Evolutionary conservation across 305 asterid species (phyloP).

Genomic region (Fraxinus platypoda): DNA sequence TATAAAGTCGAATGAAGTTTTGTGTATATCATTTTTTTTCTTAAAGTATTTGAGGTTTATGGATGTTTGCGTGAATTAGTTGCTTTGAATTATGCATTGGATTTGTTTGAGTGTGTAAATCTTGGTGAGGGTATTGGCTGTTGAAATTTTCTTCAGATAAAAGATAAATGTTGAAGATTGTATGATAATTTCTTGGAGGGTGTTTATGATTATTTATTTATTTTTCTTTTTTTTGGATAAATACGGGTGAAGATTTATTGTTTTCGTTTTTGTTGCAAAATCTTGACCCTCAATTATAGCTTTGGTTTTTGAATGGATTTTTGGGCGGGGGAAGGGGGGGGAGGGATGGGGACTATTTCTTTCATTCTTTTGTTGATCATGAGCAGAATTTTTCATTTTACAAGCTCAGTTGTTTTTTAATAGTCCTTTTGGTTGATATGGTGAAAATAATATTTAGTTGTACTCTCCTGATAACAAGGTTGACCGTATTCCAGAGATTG

Average conservation of each 20-base stretch:
- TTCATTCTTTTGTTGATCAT: not conserved
- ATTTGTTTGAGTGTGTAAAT: slow-evolving; percentile 6
- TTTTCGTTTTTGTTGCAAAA: not conserved
- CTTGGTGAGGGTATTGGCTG: not conserved
- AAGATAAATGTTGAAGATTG: not conserved
- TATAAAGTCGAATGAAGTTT: not conserved
- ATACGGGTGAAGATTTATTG: not conserved
- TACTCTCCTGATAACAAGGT: not conserved
- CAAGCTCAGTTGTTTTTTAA: not conserved
- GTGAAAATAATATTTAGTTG: not conserved
- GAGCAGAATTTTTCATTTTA: not conserved
- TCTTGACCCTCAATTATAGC: not conserved
- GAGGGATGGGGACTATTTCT: not conserved
- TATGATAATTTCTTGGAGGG: slow-evolving; percentile 4
- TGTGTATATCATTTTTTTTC: not conserved
- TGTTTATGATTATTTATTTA: not conserved
- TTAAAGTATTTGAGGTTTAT: not conserved
- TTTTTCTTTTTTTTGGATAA: not conserved
- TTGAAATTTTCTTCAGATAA: not conserved
- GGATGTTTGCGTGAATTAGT: not conserved
- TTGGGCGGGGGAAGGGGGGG: too few species aligned
- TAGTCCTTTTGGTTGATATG: not conserved
- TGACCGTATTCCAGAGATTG: not conserved
- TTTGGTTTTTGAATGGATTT: not conserved
- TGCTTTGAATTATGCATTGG: not conserved